phyloP scores from a whole-genome alignment of 331 rosid species.

The Spiraea crenata region DNA sequence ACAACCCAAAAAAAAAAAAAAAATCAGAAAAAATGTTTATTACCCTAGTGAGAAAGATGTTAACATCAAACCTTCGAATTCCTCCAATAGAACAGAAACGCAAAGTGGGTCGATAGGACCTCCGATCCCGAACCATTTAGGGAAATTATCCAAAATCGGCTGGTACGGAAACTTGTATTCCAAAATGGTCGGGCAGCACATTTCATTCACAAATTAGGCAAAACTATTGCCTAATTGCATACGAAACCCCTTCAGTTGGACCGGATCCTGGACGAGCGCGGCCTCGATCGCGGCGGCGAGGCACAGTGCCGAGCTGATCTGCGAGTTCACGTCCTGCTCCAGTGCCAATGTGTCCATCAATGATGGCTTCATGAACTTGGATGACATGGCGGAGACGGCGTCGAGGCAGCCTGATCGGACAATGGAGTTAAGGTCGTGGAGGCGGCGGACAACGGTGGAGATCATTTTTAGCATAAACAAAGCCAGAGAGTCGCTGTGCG shows the following conservation, averaged over 20 bases:
- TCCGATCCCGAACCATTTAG: too few relatives aligned
- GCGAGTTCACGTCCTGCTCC: slow-evolving; percentile 80
- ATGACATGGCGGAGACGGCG: slow-evolving; percentile 73
- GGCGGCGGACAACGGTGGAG: slow-evolving; percentile 75
- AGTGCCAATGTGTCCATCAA: slow-evolving; percentile 72
- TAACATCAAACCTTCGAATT: too few relatives aligned
- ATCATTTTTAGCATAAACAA: slow-evolving; percentile 72
- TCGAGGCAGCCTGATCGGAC: slow-evolving; percentile 83
- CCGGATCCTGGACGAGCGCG: slow-evolving; percentile 63
- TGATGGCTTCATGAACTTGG: slow-evolving; percentile 67
- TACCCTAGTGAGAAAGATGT: too few relatives aligned
- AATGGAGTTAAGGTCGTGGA: slow-evolving; percentile 76
- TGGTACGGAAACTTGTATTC: too few relatives aligned
- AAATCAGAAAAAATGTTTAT: too few relatives aligned
- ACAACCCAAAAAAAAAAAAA: too few relatives aligned
- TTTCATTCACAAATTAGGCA: too few relatives aligned
- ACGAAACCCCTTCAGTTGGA: slow-evolving; percentile 50
- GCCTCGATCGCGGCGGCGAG: slow-evolving; percentile 87
- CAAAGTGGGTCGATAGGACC: too few relatives aligned
- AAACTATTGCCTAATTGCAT: too few relatives aligned
- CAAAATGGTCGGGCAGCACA: too few relatives aligned
- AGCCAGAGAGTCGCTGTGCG: slow-evolving; percentile 74
- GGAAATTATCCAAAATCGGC: too few relatives aligned
- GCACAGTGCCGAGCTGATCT: slow-evolving; percentile 92
- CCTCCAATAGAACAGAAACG: too few relatives aligned